Percentiles rank a stretch among this genome's conserved stretches.
Conservation (phyloP, 768 basidiomycete genomes). For the Rhodotorula paludigena region DNA sequence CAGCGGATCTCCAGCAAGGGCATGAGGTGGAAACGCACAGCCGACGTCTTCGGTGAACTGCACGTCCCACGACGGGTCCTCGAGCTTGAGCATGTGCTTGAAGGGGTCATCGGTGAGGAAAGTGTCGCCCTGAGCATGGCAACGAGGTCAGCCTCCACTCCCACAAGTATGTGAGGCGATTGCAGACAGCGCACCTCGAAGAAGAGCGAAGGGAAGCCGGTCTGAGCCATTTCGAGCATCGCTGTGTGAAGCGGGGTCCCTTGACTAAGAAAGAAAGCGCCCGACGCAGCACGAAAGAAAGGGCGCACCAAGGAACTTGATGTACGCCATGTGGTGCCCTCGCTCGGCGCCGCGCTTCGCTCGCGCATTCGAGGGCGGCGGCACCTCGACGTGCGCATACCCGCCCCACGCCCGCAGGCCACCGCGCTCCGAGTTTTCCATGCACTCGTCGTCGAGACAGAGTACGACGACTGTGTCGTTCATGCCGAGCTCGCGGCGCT, state of each 20-base stretch:
- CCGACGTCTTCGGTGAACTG: conserved; percentile 14
- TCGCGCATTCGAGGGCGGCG: not conserved
- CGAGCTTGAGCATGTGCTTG: conserved; percentile 4
- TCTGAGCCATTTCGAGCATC: conserved; percentile 14
- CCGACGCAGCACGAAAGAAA: not conserved
- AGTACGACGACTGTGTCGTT: conserved; percentile 6
- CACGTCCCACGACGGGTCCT: not conserved
- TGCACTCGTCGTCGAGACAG: conserved; percentile 1
- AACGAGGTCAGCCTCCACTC: not conserved
- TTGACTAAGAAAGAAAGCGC: not conserved
- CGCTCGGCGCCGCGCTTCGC: not conserved
- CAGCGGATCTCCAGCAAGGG: too few species aligned
- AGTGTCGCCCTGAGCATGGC: not conserved
- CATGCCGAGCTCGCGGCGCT: conserved; percentile 8
- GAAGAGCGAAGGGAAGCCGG: conserved; percentile 3
- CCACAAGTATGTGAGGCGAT: not conserved
- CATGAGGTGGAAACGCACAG: not conserved
- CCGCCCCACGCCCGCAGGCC: conserved; percentile 2
- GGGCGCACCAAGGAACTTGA: conserved; percentile 11
- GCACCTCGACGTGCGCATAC: not conserved
- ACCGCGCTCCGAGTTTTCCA: not conserved
- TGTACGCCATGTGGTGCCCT: conserved; percentile 1
- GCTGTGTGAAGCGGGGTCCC: not conserved
- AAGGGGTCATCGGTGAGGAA: conserved; percentile 4
- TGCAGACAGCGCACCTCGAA: conserved; percentile 1